Evolutionary conservation across 2,329 filamentous ascomycete species (phyloP).

Genomic region (Plectosphaerella sp.): DNA sequence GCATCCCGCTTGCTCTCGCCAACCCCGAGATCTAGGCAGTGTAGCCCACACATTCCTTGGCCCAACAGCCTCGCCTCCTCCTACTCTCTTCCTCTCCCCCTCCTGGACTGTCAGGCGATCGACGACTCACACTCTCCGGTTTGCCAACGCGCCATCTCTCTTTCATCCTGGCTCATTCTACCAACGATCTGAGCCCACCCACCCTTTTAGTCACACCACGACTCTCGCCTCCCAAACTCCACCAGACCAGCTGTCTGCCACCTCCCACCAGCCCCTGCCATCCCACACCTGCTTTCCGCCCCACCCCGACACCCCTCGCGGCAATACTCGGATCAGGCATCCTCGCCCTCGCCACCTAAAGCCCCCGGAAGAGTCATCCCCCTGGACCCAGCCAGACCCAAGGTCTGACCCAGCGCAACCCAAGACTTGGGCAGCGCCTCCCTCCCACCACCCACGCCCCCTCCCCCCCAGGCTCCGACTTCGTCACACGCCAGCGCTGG

Average conservation of each 20-base stretch:
- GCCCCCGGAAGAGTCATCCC: slow-evolving; percentile 21
- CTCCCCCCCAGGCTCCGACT: slow-evolving; percentile 11
- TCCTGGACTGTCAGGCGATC: background rate
- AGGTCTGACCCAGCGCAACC: slow-evolving; percentile 4
- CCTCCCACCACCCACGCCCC: too few species aligned
- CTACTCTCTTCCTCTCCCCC: slow-evolving; percentile 4
- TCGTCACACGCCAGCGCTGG: slow-evolving; percentile 11
- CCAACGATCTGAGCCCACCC: background rate
- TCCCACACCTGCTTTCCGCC: background rate
- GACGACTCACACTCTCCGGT: background rate
- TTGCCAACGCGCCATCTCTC: background rate
- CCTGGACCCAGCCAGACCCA: slow-evolving; percentile 2
- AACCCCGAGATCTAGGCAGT: too few species aligned
- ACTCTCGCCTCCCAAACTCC: slow-evolving; percentile 22
- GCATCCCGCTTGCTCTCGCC: too few species aligned
- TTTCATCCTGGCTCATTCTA: background rate
- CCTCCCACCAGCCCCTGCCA: slow-evolving; percentile 11
- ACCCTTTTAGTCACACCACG: slow-evolving; percentile 11
- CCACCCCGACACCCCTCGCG: slow-evolving; percentile 10
- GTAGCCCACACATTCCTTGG: background rate
- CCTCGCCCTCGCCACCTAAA: slow-evolving; percentile 22
- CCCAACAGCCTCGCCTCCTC: background rate
- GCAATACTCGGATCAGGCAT: slow-evolving; percentile 28
- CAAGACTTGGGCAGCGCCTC: slow-evolving; percentile 6
- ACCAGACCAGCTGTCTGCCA: slow-evolving; percentile 25